These are phyloP conservation scores for Usnea hakonensis DNA, from an alignment of 495 filamentous ascomycete species.

Conservation along the genomic window DNA sequence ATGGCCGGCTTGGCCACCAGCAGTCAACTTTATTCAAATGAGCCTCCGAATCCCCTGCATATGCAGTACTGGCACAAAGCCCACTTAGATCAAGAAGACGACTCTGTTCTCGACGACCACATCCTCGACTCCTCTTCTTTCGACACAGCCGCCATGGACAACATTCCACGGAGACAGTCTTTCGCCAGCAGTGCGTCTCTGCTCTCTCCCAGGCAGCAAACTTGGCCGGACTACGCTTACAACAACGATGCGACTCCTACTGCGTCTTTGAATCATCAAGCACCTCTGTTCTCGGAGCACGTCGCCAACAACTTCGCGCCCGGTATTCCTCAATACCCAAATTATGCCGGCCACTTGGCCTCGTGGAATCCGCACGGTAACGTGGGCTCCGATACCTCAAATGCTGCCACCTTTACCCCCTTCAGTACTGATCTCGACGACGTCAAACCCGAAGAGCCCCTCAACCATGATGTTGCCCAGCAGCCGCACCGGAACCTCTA, in stretches of 20 bases:
- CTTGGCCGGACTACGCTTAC: conserved; percentile 67
- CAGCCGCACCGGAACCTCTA: conserved; percentile 30
- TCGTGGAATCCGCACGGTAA: conserved; percentile 28
- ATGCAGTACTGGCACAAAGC: conserved; percentile 10
- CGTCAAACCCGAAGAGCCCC: conserved; percentile 37
- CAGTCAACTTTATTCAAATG: conserved; percentile 14
- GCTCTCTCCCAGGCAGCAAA: conserved; percentile 66
- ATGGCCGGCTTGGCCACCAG: conserved; percentile 19
- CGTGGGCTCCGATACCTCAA: conserved; percentile 54
- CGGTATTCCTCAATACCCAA: conserved; percentile 10
- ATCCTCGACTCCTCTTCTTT: conserved; percentile 67
- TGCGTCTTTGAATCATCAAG: conserved; percentile 27
- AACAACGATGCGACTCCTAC: conserved; percentile 23
- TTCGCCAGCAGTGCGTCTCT: conserved; percentile 60
- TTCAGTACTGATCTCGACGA: conserved; percentile 55
- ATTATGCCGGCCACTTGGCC: conserved; percentile 18
- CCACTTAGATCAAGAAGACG: conserved; percentile 23
- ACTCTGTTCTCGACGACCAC: conserved; percentile 75
- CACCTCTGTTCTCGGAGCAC: conserved; percentile 25
- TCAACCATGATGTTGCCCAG: conserved; percentile 42
- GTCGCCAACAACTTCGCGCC: conserved; percentile 27
- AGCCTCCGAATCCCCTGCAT: conserved; percentile 8
- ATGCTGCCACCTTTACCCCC: conserved; percentile 50
- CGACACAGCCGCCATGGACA: conserved; percentile 60
- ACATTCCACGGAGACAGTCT: conserved; percentile 56